Conservation (phyloP, 2,329 filamentous ascomycete species). For the Phialocephala sp. region DNA sequence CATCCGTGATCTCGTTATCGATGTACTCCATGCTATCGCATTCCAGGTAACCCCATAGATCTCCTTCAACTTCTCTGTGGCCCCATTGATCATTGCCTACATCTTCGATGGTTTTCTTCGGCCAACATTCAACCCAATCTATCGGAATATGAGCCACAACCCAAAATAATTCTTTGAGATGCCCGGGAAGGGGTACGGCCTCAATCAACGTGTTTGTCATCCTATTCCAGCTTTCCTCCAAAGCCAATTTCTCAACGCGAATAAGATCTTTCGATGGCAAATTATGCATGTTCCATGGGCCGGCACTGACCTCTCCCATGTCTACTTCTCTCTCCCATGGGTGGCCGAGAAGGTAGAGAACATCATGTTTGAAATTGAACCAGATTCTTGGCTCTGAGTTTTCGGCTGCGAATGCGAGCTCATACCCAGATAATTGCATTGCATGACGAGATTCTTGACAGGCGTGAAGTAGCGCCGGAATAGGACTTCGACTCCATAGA, state of each 20-base stretch:
- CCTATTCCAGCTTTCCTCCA: background rate
- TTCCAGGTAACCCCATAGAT: conserved; percentile 6
- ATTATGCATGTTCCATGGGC: background rate
- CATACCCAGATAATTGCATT: background rate
- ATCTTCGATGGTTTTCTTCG: background rate
- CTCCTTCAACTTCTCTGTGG: background rate
- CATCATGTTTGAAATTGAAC: conserved; percentile 11
- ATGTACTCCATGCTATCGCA: background rate
- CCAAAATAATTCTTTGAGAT: conserved; percentile 9
- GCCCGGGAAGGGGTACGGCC: background rate
- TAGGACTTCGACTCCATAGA: conserved; percentile 3
- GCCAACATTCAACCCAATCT: background rate
- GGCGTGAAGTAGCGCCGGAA: conserved; percentile 1
- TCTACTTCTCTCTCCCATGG: background rate
- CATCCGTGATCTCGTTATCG: background rate
- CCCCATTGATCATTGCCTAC: background rate
- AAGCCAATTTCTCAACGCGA: background rate
- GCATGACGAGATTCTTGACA: conserved; percentile 4
- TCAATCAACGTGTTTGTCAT: background rate
- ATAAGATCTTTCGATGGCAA: background rate
- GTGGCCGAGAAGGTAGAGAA: background rate
- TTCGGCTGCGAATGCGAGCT: background rate
- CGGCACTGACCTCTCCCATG: background rate
- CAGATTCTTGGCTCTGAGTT: background rate
- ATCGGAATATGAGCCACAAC: background rate